Evolutionary conservation across 345 rosid genomes (phyloP).

Genomic region (Heritiera littoralis): DNA sequence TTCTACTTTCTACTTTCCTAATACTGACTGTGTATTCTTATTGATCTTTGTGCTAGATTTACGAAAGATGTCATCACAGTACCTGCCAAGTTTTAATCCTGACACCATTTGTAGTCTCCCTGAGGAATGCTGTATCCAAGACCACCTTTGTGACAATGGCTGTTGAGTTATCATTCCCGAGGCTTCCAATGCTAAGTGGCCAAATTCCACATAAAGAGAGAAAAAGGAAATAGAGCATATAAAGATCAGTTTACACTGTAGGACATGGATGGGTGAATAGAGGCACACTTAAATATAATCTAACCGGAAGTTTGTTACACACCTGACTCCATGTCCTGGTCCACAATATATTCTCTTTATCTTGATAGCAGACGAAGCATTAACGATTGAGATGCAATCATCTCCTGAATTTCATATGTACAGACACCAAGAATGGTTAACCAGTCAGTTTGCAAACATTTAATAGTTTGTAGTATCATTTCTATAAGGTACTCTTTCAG

Average conservation of each 20-base stretch:
- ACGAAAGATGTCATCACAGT: constrained; percentile 18
- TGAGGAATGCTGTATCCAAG: constrained; percentile 76
- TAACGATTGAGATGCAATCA: constrained; percentile 91
- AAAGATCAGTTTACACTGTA: neutral
- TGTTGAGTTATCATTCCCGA: constrained; percentile 78
- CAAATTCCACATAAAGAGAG: constrained; percentile 15
- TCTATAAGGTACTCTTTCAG: constrained; percentile 13
- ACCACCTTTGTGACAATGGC: constrained; percentile 82
- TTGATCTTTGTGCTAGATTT: neutral
- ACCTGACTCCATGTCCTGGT: constrained; percentile 99
- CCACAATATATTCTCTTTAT: constrained; percentile 91
- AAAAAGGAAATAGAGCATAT: neutral
- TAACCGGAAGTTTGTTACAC: constrained; percentile 13
- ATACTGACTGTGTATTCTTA: neutral
- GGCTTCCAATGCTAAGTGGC: constrained; percentile 79
- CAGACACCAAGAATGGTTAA: constrained; percentile 18
- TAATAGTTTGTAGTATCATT: neutral
- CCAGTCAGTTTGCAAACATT: constrained; percentile 1
- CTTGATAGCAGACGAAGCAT: constrained; percentile 69
- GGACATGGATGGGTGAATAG: neutral
- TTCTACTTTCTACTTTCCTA: neutral
- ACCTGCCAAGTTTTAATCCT: constrained; percentile 99
- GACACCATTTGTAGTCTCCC: constrained; percentile 82
- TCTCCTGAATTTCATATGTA: constrained; percentile 60
- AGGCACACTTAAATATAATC: constrained; percentile 1